Percentiles rank a stretch among this genome's conserved stretches.
Evolutionary conservation across 495 filamentous ascomycete genomes (phyloP).

Genomic region (Penicillium turbatum): DNA sequence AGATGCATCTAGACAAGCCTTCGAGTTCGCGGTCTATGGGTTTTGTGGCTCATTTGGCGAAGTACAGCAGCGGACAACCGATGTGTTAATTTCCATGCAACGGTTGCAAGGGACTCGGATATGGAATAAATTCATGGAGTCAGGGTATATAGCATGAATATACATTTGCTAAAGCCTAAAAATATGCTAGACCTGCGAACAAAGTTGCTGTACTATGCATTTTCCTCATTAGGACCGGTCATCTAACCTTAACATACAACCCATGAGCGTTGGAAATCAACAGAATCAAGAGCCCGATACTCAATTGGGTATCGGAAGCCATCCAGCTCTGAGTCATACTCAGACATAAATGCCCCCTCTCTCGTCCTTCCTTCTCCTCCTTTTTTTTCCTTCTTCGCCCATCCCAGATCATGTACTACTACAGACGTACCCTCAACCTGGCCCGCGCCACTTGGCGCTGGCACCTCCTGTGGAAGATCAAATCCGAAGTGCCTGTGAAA

Average conservation of each 20-base stretch:
- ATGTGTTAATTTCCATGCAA: too few relatives aligned
- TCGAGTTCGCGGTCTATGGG: not conserved
- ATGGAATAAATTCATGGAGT: too few relatives aligned
- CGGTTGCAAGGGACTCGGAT: too few relatives aligned
- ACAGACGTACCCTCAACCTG: not conserved
- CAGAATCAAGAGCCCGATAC: too few relatives aligned
- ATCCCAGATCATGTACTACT: not conserved
- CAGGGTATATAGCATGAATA: too few relatives aligned
- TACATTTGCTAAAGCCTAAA: too few relatives aligned
- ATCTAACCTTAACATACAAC: not conserved
- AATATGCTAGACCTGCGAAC: too few relatives aligned
- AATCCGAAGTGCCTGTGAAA: not conserved
- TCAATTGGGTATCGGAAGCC: not conserved
- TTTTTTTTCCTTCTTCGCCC: not conserved
- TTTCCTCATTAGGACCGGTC: not conserved
- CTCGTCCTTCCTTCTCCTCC: not conserved
- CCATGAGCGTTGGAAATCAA: too few relatives aligned
- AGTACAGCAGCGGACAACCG: too few relatives aligned
- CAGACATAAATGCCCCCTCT: not conserved
- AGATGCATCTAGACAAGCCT: too few relatives aligned
- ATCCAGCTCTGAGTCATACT: not conserved
- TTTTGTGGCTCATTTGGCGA: not conserved
- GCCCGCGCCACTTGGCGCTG: not conserved
- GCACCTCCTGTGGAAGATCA: not conserved
- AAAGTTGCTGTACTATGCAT: not conserved